phyloP scores from a whole-genome alignment of 106 monocot genomes.

The Triglochin maritima region DNA sequence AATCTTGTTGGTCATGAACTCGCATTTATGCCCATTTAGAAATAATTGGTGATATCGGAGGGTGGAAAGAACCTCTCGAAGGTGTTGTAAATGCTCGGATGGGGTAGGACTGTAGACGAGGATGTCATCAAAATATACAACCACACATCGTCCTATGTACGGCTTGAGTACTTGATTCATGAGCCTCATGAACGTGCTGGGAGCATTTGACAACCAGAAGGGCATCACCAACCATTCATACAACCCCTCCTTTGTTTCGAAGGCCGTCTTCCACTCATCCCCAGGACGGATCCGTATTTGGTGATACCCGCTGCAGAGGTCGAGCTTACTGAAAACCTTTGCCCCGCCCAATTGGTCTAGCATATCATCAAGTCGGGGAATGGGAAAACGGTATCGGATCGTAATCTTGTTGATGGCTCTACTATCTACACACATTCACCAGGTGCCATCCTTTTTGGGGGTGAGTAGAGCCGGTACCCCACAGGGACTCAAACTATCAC shows the following conservation, averaged over 20 bases:
- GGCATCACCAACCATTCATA: conserved; percentile 2
- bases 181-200: not conserved
- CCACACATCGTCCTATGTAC: not conserved
- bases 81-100: too few relatives aligned
- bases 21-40: not conserved
- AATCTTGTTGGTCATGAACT: not conserved
- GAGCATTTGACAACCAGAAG: conserved; percentile 1
- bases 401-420: conserved; percentile 1
- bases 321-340: not conserved
- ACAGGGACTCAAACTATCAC: not conserved
- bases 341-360: not conserved
- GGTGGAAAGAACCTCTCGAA: not conserved
- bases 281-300: not conserved
- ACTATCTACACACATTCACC: conserved; percentile 1
- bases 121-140: conserved; percentile 5
- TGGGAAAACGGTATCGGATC: too few relatives aligned
- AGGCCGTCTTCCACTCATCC: conserved; percentile 2
- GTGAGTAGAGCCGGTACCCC: not conserved
- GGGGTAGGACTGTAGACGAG: not conserved
- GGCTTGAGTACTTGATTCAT: not conserved
- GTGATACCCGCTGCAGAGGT: too few relatives aligned
- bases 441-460: conserved; percentile 1
- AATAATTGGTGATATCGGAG: not conserved
- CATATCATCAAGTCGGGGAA: conserved; percentile 6
- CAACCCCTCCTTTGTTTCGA: not conserved